Percentiles rank a stretch among this genome's conserved stretches.
phyloP scores from a whole-genome alignment of 345 rosid genomes.

The Clausena lansium region DNA sequence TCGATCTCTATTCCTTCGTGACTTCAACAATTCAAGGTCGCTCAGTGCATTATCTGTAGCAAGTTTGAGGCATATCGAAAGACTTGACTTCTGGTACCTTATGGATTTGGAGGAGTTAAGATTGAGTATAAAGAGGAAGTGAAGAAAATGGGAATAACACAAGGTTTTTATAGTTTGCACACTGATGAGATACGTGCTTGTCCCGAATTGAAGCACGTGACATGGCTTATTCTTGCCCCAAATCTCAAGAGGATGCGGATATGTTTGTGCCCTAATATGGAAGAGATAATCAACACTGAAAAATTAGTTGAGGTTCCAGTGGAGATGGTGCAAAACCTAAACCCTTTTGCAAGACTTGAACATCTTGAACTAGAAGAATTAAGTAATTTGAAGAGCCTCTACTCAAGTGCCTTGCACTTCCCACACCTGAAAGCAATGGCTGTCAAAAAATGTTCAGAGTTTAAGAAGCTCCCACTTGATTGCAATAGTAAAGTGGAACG shows the following conservation, averaged over 20 bases:
- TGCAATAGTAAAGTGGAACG: too few relatives aligned
- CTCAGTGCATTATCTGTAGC: background rate
- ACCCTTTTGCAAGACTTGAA: too few relatives aligned
- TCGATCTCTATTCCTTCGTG: too few relatives aligned
- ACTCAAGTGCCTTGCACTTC: too few relatives aligned
- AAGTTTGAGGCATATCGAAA: background rate
- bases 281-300: background rate
- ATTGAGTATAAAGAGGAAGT: background rate
- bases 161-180: background rate
- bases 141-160: background rate
- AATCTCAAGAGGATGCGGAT: background rate
- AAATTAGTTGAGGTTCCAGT: too few relatives aligned
- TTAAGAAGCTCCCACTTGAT: too few relatives aligned
- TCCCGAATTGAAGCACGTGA: background rate
- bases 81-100: background rate
- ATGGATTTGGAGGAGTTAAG: background rate
- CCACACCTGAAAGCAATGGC: too few relatives aligned
- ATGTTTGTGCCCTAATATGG: background rate
- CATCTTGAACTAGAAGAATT: too few relatives aligned
- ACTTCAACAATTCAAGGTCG: too few relatives aligned
- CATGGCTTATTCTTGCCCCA: slow-evolving; percentile 13
- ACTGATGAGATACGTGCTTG: background rate
- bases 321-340: too few relatives aligned
- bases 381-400: too few relatives aligned
- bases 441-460: too few relatives aligned